Conservation (phyloP, 768 basidiomycete genomes). For the Russula dissimulans region DNA sequence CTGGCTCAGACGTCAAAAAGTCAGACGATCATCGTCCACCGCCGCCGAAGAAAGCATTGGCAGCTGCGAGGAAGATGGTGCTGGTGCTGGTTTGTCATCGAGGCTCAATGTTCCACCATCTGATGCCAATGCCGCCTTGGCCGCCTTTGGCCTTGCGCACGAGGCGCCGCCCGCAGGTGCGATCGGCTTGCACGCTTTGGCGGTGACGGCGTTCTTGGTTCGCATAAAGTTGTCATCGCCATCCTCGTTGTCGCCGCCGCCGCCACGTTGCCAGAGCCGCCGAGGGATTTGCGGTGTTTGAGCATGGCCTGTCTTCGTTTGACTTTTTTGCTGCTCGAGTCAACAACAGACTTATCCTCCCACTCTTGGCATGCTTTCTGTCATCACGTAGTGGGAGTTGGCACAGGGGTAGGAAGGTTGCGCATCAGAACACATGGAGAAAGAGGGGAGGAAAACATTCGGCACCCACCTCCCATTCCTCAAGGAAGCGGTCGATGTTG, state of each 20-base stretch:
- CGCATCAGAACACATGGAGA: too few relatives aligned
- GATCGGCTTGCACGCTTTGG: constrained; percentile 27
- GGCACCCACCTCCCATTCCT: constrained; percentile 76
- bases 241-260: constrained; percentile 27
- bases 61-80: background rate
- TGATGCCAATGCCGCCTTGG: constrained; percentile 19
- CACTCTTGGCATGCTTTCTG: constrained; percentile 35
- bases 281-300: constrained; percentile 43
- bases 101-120: constrained; percentile 18
- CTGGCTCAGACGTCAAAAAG: too few relatives aligned
- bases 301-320: constrained; percentile 51
- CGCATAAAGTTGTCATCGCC: constrained; percentile 52
- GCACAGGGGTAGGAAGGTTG: too few relatives aligned
- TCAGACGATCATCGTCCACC: too few relatives aligned
- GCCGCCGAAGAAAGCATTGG: too few relatives aligned
- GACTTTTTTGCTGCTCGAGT: constrained; percentile 42
- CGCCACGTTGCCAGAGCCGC: constrained; percentile 29
- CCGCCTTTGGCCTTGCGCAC: constrained; percentile 31
- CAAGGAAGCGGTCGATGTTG: constrained; percentile 78
- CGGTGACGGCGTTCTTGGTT: constrained; percentile 32
- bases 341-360: constrained; percentile 36
- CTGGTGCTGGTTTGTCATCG: constrained; percentile 6
- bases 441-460: too few relatives aligned
- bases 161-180: constrained; percentile 25
- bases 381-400: too few relatives aligned